A percentile compares a stretch with the other conserved stretches of the same genome.
Conservation (phyloP, 139 green algal species). For the Chlamydomonas sp. region DNA sequence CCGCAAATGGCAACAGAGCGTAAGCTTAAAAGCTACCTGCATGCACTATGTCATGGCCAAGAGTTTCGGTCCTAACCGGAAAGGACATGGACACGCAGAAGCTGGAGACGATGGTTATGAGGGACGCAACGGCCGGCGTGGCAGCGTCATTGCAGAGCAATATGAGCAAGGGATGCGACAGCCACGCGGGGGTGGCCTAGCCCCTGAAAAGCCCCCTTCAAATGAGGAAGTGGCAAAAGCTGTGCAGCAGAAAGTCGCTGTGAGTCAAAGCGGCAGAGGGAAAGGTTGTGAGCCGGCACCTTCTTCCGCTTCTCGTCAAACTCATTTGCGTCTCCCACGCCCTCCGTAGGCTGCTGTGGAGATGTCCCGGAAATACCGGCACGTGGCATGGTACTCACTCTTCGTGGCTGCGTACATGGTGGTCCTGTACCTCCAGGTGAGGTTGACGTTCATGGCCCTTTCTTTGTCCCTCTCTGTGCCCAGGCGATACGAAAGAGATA, state of each 20-base stretch:
- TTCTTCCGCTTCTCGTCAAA: no score
- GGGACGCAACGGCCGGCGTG: slow-evolving; percentile 17
- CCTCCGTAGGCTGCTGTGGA: slow-evolving; percentile 66
- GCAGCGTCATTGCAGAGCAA: slow-evolving; percentile 49
- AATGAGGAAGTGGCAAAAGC: slow-evolving; percentile 73
- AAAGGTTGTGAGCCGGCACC: no score
- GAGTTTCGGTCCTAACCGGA: no score
- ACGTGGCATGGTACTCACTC: slow-evolving; percentile 73
- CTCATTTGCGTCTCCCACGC: background rate
- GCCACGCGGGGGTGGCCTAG: slow-evolving; percentile 30
- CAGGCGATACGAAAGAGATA: no score
- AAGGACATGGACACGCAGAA: no score
- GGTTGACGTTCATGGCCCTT: background rate
- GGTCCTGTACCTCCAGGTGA: slow-evolving; percentile 75
- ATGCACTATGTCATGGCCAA: no score
- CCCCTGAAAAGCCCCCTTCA: slow-evolving; percentile 52
- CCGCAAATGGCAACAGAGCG: no score
- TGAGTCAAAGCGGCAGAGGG: slow-evolving; percentile 15
- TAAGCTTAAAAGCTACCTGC: no score
- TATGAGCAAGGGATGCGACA: slow-evolving; percentile 48
- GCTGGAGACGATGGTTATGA: background rate
- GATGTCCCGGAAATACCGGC: slow-evolving; percentile 69
- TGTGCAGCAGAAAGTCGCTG: slow-evolving; percentile 72
- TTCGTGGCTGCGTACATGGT: slow-evolving; percentile 80
- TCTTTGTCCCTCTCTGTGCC: no score